phyloP scores from a whole-genome alignment of 106 monocot genomes.

The Dactylorhiza incarnata region DNA sequence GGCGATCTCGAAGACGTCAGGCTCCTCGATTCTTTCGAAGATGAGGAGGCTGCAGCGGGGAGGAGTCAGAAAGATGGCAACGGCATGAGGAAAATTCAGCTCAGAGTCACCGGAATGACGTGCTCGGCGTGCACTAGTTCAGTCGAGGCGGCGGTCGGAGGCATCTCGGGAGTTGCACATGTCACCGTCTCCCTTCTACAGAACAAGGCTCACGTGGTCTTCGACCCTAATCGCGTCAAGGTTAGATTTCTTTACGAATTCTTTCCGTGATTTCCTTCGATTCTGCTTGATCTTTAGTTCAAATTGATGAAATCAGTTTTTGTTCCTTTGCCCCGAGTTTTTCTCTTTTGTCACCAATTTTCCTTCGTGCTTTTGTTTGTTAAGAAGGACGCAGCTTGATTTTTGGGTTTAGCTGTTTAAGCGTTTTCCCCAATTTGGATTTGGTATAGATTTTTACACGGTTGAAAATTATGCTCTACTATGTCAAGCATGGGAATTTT shows the following conservation, averaged over 20 bases:
- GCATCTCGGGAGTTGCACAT: conserved; percentile 13
- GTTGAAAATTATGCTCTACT: not conserved
- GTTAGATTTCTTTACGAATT: not conserved
- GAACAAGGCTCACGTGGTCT: conserved; percentile 24
- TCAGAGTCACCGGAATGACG: conserved; percentile 23
- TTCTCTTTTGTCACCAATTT: not conserved
- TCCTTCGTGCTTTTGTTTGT: not conserved
- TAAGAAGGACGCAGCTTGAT: not conserved
- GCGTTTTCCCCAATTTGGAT: not conserved
- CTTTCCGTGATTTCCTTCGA: not conserved
- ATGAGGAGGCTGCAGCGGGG: conserved; percentile 3
- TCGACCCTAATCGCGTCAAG: conserved; percentile 14
- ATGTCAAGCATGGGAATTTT: not conserved
- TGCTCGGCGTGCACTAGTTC: conserved; percentile 22
- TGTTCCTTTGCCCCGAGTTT: not conserved
- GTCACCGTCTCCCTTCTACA: conserved; percentile 18
- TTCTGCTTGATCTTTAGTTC: not conserved
- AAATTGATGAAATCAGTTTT: not conserved
- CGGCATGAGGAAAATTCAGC: conserved; percentile 13
- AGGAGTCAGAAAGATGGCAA: conserved; percentile 1
- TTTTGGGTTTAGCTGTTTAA: not conserved
- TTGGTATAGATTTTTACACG: not conserved
- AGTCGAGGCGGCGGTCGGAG: conserved; percentile 19
- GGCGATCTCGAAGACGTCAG: conserved; percentile 11
- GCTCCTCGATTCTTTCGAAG: conserved; percentile 7